A percentile compares a stretch with the other conserved stretches of the same genome.
phyloP scores from a whole-genome alignment of 192 early-diverging fungal species.

The Rhizophagus sp. region DNA sequence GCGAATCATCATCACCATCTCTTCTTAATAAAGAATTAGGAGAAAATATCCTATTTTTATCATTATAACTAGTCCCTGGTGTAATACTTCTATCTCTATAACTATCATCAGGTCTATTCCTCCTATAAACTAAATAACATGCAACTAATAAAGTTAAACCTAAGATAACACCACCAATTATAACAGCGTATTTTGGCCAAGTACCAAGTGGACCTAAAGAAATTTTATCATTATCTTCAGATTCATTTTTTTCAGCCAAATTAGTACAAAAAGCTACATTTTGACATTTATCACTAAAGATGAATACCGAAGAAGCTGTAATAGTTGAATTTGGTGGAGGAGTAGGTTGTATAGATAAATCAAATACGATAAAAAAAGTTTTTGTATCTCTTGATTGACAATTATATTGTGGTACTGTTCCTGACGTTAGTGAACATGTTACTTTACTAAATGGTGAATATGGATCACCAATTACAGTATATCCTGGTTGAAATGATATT shows the following conservation, averaged over 20 bases:
- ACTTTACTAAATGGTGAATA: not conserved
- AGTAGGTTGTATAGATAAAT: not conserved
- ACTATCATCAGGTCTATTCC: not conserved
- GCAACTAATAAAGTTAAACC: not conserved
- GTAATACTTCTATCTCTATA: not conserved
- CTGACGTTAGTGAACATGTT: not conserved
- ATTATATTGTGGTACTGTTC: not conserved
- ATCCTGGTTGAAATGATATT: not conserved
- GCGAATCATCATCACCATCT: not conserved
- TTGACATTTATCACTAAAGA: constrained; percentile 15
- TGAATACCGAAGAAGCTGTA: not conserved
- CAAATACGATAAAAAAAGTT: not conserved
- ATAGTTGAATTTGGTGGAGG: not conserved
- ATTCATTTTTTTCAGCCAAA: not conserved
- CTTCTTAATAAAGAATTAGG: not conserved
- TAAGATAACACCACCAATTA: constrained; percentile 1
- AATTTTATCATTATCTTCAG: not conserved
- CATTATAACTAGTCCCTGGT: not conserved
- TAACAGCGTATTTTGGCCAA: constrained; percentile 11
- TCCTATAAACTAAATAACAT: not conserved
- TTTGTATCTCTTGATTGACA: not conserved
- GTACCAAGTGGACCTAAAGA: constrained; percentile 12
- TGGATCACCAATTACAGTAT: not conserved
- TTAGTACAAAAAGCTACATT: not conserved
- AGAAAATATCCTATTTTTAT: not conserved